Evolutionary conservation across 495 filamentous ascomycete species (phyloP), one percentile per base, ranked within the genome.

Genomic region (Penicillium goetzii): DNA sequence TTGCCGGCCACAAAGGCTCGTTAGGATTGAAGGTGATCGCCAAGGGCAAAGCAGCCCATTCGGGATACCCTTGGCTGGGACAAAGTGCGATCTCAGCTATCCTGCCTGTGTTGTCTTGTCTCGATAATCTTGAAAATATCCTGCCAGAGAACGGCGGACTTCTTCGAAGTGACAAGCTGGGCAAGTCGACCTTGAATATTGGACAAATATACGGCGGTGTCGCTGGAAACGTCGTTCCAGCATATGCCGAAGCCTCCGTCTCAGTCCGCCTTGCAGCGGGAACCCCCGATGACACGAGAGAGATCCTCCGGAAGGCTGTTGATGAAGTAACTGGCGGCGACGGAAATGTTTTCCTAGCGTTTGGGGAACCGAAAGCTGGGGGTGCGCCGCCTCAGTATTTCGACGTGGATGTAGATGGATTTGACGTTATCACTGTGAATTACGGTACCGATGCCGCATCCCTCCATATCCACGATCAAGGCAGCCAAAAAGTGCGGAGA

Each of bases 181-280:
- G 93, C 3, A 87, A 89, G 34, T 92, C 90, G 3, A 97, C 93
- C 0, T 73, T 96, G 34, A 97, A 97, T 66, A 82, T 97, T 43
- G 93, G 93, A 0, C 61, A 71, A 10, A 78, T 97, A 1, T 80
- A 85, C 15, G 93, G 91, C 11, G 93, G 93, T 0, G 91, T 96
- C 0, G 93, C 93, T 2, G 80, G 79, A 0, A 97, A 97, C 70
- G 91, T 97, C 7, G 89, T 97, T 38, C 85, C 93, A 1, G 86
- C 88, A 58, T 63, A 78, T 23, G 92, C 92, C 2, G 65, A 68
- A 21, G 93, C 92, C 10, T 63, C 69, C 11, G 72, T 95, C 38
- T 80, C 86, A 1, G 79, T 92, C 3, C 82, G 93, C 14, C 82
- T 97, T 54, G 93, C 93, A 0, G 83, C 79, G 12, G 91, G 90